Conservation (phyloP, 1,284 basidiomycete genomes). For the Rhodotorula sp. region DNA sequence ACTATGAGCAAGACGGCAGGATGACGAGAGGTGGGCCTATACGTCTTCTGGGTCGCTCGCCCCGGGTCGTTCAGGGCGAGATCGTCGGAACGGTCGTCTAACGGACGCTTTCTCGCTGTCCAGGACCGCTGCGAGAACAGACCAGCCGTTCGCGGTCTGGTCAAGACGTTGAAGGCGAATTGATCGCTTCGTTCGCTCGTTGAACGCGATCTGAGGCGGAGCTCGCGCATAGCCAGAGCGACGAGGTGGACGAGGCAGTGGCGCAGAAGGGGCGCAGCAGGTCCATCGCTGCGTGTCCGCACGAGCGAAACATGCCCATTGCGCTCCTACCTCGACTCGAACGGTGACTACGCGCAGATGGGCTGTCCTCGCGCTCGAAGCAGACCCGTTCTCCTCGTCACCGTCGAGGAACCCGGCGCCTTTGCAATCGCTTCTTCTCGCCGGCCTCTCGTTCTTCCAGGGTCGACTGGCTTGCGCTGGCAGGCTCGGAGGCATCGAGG, state of each 20-base stretch:
- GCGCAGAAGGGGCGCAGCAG: too few species aligned
- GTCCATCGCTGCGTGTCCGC: background rate
- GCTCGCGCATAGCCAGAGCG: too few species aligned
- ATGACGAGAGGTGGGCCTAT: background rate
- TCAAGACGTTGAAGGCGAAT: background rate
- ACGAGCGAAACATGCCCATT: background rate
- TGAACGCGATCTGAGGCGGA: background rate
- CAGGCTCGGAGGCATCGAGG: background rate
- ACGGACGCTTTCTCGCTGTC: background rate
- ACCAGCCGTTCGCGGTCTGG: constrained; percentile 3
- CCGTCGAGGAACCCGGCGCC: constrained; percentile 23
- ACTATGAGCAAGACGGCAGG: too few species aligned
- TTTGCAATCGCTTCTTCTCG: constrained; percentile 31
- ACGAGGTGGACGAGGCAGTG: too few species aligned
- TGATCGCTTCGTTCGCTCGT: background rate
- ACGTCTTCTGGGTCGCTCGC: background rate
- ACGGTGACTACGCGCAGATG: background rate
- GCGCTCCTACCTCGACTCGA: constrained; percentile 9
- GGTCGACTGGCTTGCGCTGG: background rate
- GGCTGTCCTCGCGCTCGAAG: background rate
- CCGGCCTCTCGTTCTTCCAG: constrained; percentile 1
- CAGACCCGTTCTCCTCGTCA: background rate
- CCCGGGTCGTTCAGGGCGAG: too few species aligned
- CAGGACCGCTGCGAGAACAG: constrained; percentile 5
- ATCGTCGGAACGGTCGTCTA: too few species aligned